A percentile compares a stretch with the other conserved stretches of the same genome.
Conservation (phyloP, 805 yeast species). For the Candida schatavii region DNA sequence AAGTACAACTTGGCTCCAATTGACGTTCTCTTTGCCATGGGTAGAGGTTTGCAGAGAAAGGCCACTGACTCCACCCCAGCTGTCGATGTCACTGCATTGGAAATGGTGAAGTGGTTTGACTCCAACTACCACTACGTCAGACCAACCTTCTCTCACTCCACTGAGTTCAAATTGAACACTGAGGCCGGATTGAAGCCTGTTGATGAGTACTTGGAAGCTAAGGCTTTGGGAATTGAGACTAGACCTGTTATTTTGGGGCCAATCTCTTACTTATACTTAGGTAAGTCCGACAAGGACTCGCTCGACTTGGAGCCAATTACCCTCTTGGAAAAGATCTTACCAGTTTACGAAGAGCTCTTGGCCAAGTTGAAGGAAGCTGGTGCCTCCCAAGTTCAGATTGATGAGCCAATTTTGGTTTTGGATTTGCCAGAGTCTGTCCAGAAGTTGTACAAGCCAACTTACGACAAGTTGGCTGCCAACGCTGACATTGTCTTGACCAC, state of each 20-base stretch:
- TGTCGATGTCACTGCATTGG: slow-evolving; percentile 97
- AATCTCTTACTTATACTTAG: slow-evolving; percentile 88
- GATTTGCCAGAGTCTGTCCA: slow-evolving; percentile 84
- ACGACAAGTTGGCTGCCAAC: slow-evolving; percentile 66
- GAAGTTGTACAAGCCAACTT: slow-evolving; percentile 87
- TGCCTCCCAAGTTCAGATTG: slow-evolving; percentile 92
- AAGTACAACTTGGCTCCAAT: slow-evolving; percentile 84
- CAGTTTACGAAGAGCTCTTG: slow-evolving; percentile 88
- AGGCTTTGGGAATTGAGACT: slow-evolving; percentile 91
- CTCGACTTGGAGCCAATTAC: slow-evolving; percentile 91
- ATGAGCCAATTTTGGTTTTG: slow-evolving; percentile 94
- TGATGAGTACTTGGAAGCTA: slow-evolving; percentile 96
- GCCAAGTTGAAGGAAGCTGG: slow-evolving; percentile 90
- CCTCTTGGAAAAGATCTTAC: slow-evolving; percentile 83
- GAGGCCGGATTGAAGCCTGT: slow-evolving; percentile 85
- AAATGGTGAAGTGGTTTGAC: slow-evolving; percentile 99
- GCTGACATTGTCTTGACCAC: slow-evolving; percentile 85
- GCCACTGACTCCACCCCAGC: slow-evolving; percentile 84
- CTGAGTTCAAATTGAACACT: slow-evolving; percentile 86
- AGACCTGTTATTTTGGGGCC: slow-evolving; percentile 98
- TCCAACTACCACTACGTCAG: slow-evolving; percentile 99
- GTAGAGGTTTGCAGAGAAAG: slow-evolving; percentile 98
- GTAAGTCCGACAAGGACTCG: slow-evolving; percentile 98
- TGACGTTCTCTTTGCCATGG: slow-evolving; percentile 97
- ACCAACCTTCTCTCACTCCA: slow-evolving; percentile 96